Evolutionary conservation across 306 rosid species (phyloP).

Genomic region (Prunus kanzakura): DNA sequence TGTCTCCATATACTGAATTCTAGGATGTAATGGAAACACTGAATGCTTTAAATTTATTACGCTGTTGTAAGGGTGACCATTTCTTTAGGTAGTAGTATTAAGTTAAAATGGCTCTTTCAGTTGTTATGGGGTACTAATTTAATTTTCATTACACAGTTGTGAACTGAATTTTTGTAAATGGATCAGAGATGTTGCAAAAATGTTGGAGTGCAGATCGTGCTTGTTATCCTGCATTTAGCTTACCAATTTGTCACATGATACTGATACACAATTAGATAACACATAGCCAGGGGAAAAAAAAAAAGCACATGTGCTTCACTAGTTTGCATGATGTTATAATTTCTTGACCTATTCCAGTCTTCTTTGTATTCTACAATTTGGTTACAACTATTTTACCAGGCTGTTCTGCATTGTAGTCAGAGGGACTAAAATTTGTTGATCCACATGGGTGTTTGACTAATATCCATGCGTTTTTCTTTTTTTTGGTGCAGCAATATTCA

Average conservation of each 20-base stretch:
- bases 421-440: not conserved
- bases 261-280: not conserved
- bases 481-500: slow-evolving; percentile 24
- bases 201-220: not conserved
- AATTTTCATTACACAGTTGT: too few species aligned
- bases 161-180: too few species aligned
- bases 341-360: not conserved
- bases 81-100: too few species aligned
- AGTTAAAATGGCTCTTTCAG: too few species aligned
- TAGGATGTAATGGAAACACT: too few species aligned
- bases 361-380: not conserved
- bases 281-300: too few species aligned
- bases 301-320: not conserved
- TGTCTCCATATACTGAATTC: too few species aligned
- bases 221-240: not conserved
- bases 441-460: not conserved
- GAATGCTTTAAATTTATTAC: too few species aligned
- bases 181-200: too few species aligned
- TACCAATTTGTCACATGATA: not conserved
- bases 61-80: too few species aligned
- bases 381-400: not conserved
- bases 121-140: too few species aligned
- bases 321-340: not conserved
- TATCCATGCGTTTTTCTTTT: slow-evolving; percentile 1
- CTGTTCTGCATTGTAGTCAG: not conserved